Evolutionary conservation across 73 alveolate species (phyloP).

Genomic region (Tetrahymena malaccensis): DNA sequence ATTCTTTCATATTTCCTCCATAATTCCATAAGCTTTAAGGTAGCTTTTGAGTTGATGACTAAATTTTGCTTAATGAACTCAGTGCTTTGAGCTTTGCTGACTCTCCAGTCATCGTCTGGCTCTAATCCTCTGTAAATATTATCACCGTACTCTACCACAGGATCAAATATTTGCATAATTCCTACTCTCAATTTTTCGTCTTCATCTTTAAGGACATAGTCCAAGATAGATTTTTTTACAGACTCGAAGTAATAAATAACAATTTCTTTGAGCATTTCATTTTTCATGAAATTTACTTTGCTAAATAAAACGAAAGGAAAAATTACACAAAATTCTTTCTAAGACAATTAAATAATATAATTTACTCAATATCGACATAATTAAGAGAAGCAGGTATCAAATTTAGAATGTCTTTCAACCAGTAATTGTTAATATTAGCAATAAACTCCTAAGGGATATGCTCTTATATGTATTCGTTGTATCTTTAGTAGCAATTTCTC

Average conservation of each 20-base stretch:
- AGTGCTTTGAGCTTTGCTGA: slow-evolving; percentile 80
- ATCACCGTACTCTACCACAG: slow-evolving; percentile 81
- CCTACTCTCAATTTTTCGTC: slow-evolving; percentile 76
- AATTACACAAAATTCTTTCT: background rate
- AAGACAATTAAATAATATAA: slow-evolving; percentile 5
- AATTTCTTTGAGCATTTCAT: slow-evolving; percentile 81
- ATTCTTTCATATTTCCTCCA: slow-evolving; percentile 72
- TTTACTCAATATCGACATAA: slow-evolving; percentile 60
- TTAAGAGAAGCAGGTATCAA: slow-evolving; percentile 80
- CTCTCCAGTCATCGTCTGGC: slow-evolving; percentile 86
- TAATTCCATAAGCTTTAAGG: slow-evolving; percentile 63
- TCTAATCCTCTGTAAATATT: slow-evolving; percentile 72
- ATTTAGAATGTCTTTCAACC: slow-evolving; percentile 79
- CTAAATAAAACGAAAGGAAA: background rate
- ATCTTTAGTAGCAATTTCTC: slow-evolving; percentile 61
- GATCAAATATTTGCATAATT: slow-evolving; percentile 63
- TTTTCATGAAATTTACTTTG: slow-evolving; percentile 22
- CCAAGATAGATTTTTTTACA: slow-evolving; percentile 69
- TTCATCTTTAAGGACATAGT: slow-evolving; percentile 77
- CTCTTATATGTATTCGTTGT: slow-evolving; percentile 70
- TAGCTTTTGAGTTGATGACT: slow-evolving; percentile 79
- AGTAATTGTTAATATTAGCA: slow-evolving; percentile 78
- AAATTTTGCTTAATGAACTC: slow-evolving; percentile 80
- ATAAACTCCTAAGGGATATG: slow-evolving; percentile 83
- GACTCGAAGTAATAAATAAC: slow-evolving; percentile 70